Conservation (phyloP, 1,284 basidiomycete genomes). For the Peniophora sp. region DNA sequence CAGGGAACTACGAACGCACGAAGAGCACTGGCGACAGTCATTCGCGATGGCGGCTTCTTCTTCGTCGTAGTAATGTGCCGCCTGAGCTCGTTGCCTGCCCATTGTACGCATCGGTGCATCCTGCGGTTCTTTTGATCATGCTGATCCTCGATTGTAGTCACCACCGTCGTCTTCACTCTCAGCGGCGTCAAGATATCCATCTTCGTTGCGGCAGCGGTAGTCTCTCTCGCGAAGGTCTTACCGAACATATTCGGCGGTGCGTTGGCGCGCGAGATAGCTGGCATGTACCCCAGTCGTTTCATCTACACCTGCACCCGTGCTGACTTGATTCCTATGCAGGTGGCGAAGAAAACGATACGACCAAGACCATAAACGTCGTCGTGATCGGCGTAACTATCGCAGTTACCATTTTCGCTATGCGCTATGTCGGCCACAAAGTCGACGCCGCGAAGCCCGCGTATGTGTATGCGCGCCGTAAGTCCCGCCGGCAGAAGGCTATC, state of each 20-base stretch:
- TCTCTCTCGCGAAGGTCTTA: slow-evolving; percentile 76
- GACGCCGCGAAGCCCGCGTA: slow-evolving; percentile 65
- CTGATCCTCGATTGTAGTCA: slow-evolving; percentile 25
- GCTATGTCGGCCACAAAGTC: slow-evolving; percentile 77
- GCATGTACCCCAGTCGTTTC: slow-evolving; percentile 16
- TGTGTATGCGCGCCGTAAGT: slow-evolving; percentile 63
- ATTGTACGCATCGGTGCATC: slow-evolving; percentile 34
- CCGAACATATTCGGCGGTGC: slow-evolving; percentile 72
- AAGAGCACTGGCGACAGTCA: slow-evolving; percentile 71
- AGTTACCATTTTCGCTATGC: slow-evolving; percentile 72
- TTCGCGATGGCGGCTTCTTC: slow-evolving; percentile 75
- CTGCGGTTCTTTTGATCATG: not conserved
- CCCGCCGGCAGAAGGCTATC: slow-evolving; percentile 18
- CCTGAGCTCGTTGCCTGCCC: slow-evolving; percentile 76
- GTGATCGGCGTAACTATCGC: slow-evolving; percentile 57
- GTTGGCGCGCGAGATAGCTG: slow-evolving; percentile 36
- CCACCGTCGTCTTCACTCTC: slow-evolving; percentile 73
- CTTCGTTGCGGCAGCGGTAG: slow-evolving; percentile 63
- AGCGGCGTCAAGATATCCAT: slow-evolving; percentile 71
- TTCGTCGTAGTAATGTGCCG: slow-evolving; percentile 70
- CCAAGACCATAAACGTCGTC: slow-evolving; percentile 49
- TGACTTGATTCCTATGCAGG: not conserved
- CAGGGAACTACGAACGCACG: slow-evolving; percentile 63
- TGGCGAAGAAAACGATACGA: not conserved
- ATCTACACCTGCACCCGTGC: not conserved